A percentile compares a stretch with the other conserved stretches of the same genome.
phyloP scores from a whole-genome alignment of 177 flowering plant species.

The Tripterygium wilfordii region DNA sequence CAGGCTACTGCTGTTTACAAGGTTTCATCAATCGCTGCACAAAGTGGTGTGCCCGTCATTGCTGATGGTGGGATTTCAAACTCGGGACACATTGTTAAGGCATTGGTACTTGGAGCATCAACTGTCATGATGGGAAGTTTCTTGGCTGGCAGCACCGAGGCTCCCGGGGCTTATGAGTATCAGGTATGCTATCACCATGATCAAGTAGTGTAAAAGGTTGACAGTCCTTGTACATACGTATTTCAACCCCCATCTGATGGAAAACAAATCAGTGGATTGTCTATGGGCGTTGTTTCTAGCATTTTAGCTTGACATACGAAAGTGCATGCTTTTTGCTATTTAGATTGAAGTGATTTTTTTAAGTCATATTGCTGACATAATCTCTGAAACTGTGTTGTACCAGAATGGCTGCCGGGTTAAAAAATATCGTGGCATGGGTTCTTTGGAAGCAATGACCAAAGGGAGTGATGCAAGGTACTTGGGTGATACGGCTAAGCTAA shows the following conservation, averaged over 20 bases:
- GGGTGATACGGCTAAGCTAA: conserved; percentile 79
- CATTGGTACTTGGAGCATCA: conserved; percentile 85
- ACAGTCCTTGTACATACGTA: no score
- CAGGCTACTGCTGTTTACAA: conserved; percentile 97
- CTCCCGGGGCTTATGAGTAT: conserved; percentile 68
- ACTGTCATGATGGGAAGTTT: conserved; percentile 99
- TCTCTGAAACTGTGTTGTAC: conserved; percentile 9
- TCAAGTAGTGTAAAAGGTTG: no score
- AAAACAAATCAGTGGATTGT: no score
- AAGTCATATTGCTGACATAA: neutral
- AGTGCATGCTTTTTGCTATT: no score
- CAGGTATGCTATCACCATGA: conserved; percentile 30
- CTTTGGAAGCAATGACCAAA: conserved; percentile 94
- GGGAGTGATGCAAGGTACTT: conserved; percentile 90
- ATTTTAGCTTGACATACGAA: no score
- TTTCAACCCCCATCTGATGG: no score
- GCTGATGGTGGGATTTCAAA: conserved; percentile 98
- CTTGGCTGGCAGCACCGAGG: conserved; percentile 89
- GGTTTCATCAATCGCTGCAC: conserved; percentile 72
- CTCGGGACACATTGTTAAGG: conserved; percentile 96
- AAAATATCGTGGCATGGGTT: conserved; percentile 97
- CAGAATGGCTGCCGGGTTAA: conserved; percentile 70
- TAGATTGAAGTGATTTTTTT: no score
- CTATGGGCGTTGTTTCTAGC: no score
- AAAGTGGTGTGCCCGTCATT: conserved; percentile 78